Conservation (phyloP, 2,329 filamentous ascomycete genomes). For the Celoporthe dispersa region DNA sequence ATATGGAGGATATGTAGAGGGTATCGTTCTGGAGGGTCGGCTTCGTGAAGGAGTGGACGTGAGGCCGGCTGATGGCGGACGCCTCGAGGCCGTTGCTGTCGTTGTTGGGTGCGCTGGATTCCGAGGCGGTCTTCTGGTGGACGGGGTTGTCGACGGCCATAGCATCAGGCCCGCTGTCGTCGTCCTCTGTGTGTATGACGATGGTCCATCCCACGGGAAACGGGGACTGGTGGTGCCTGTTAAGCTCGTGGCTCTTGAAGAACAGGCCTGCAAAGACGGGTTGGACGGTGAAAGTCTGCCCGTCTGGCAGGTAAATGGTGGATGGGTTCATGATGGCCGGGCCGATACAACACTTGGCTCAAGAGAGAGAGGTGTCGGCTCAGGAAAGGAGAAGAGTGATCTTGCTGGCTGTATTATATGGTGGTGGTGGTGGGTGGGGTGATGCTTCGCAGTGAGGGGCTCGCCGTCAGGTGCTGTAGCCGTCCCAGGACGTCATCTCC, state of each 20-base stretch:
- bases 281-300: constrained; percentile 78
- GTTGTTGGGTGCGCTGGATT: not conserved
- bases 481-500: not conserved
- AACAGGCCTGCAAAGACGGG: constrained; percentile 90
- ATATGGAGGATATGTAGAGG: constrained; percentile 90
- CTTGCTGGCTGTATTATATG: not conserved
- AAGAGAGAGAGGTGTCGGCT: not conserved
- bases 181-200: constrained; percentile 73
- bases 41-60: constrained; percentile 67
- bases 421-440: not conserved
- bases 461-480: not conserved
- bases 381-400: not conserved
- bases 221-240: constrained; percentile 63
- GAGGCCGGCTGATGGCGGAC: constrained; percentile 36
- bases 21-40: constrained; percentile 81
- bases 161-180: constrained; percentile 31
- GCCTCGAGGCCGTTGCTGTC: constrained; percentile 5
- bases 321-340: constrained; percentile 26
- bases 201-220: constrained; percentile 92
- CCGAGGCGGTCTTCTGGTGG: not conserved
- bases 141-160: constrained; percentile 15
- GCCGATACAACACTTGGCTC: too few relatives aligned
- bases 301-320: constrained; percentile 78
- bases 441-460: constrained; percentile 1
- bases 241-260: constrained; percentile 83